Evolutionary conservation across 495 filamentous ascomycete genomes (phyloP).

Genomic region (Amorphotheca resinae): DNA sequence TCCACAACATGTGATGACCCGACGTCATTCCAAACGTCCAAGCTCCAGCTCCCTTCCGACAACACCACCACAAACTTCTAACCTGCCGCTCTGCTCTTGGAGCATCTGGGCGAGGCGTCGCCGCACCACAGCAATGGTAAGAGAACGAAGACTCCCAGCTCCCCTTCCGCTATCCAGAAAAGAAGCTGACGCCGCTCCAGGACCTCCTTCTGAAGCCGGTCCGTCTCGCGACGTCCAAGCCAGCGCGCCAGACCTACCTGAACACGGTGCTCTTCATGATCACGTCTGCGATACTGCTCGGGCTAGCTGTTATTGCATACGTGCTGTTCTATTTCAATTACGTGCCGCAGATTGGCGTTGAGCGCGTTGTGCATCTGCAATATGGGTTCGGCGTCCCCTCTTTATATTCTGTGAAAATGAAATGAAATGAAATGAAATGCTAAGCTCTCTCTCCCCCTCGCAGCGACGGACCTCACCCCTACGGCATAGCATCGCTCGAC

Average conservation of each 20-base stretch:
- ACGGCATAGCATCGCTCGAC: constrained; percentile 34
- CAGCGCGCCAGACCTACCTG: constrained; percentile 59
- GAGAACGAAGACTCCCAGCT: too few species aligned
- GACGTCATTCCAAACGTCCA: too few species aligned
- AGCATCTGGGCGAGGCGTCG: too few species aligned
- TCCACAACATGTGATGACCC: too few species aligned
- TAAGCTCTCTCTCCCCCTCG: background rate
- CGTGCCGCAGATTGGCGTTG: constrained; percentile 56
- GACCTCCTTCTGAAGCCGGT: constrained; percentile 30
- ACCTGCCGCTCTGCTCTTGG: too few species aligned
- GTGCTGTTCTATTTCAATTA: constrained; percentile 68
- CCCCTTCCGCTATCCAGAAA: too few species aligned
- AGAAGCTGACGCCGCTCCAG: too few species aligned
- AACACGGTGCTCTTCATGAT: constrained; percentile 50
- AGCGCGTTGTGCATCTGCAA: constrained; percentile 63
- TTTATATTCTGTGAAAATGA: too few species aligned
- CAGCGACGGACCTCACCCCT: constrained; percentile 30
- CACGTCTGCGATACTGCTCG: constrained; percentile 45
- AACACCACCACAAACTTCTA: too few species aligned
- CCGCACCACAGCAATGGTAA: too few species aligned
- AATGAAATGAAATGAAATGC: background rate
- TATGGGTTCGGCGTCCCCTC: constrained; percentile 44
- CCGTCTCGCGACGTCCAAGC: constrained; percentile 46
- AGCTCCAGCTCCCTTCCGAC: too few species aligned
- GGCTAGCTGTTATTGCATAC: constrained; percentile 54